Conservation (phyloP, 805 yeast genomes). For the Saccharomycopsis malanga region DNA sequence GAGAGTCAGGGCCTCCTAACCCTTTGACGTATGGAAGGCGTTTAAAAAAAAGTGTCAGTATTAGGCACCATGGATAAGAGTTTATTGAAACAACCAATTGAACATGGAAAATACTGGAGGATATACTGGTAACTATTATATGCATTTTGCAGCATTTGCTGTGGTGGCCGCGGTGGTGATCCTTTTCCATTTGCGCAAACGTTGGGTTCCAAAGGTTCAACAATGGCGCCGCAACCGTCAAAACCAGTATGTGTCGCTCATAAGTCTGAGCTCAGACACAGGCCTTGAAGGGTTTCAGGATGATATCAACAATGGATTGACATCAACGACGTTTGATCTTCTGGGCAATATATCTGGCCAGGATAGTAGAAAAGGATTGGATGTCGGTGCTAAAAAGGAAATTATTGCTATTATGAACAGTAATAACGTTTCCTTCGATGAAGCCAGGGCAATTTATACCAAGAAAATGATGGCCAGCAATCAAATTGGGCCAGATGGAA, state of each 20-base stretch:
- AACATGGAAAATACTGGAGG: background rate
- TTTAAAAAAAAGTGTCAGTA: no score
- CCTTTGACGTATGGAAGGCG: no score
- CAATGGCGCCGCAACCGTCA: background rate
- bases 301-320: slow-evolving; percentile 53
- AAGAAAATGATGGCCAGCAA: slow-evolving; percentile 37
- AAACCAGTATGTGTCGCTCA: background rate
- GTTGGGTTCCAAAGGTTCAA: slow-evolving; percentile 13
- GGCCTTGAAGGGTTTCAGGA: slow-evolving; percentile 22
- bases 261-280: background rate
- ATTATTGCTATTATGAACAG: slow-evolving; percentile 49
- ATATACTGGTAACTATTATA: background rate
- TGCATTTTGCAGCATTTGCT: background rate
- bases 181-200: slow-evolving; percentile 30
- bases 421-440: slow-evolving; percentile 49
- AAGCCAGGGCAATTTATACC: slow-evolving; percentile 54
- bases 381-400: slow-evolving; percentile 43
- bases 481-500: slow-evolving; percentile 56
- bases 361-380: slow-evolving; percentile 62
- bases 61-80: no score
- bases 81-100: no score
- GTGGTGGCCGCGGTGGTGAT: background rate
- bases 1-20: no score
- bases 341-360: slow-evolving; percentile 34
- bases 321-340: slow-evolving; percentile 53